A percentile compares a stretch with the other conserved stretches of the same genome.
Evolutionary conservation across 768 basidiomycete species (phyloP).

Genomic region (Piloderma croceum): DNA sequence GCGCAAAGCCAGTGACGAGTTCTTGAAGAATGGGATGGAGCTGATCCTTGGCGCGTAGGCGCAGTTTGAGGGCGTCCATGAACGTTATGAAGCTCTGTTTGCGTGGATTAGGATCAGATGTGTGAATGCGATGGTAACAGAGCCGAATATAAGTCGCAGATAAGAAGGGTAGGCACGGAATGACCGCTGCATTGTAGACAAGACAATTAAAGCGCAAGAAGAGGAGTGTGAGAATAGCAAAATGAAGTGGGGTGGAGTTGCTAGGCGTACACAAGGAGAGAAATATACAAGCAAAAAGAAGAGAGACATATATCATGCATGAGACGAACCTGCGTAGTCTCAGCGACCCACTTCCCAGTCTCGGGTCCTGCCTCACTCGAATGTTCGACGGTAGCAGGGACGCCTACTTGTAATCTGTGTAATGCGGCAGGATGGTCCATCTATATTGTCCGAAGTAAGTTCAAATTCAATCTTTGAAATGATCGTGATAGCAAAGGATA

Average conservation of each 20-base stretch:
- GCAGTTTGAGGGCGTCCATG: slow-evolving; percentile 93
- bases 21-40: slow-evolving; percentile 92
- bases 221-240: too few species aligned
- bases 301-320: not conserved
- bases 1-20: slow-evolving; percentile 88
- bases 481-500: not conserved
- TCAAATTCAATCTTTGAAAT: not conserved
- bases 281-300: too few species aligned
- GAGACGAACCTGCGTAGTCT: slow-evolving; percentile 80
- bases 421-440: slow-evolving; percentile 93
- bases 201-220: too few species aligned
- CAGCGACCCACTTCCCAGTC: slow-evolving; percentile 94
- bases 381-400: slow-evolving; percentile 96
- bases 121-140: not conserved
- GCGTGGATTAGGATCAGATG: slow-evolving; percentile 1
- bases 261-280: too few species aligned
- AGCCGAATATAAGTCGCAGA: too few species aligned
- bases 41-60: slow-evolving; percentile 94
- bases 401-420: slow-evolving; percentile 85
- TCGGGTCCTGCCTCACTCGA: slow-evolving; percentile 89
- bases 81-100: slow-evolving; percentile 94
- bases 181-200: too few species aligned
- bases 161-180: too few species aligned
- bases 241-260: too few species aligned
- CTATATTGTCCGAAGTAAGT: slow-evolving; percentile 41